Conservation (phyloP, 1,284 basidiomycete species). For the Sporisorium iseilematis-ciliati region DNA sequence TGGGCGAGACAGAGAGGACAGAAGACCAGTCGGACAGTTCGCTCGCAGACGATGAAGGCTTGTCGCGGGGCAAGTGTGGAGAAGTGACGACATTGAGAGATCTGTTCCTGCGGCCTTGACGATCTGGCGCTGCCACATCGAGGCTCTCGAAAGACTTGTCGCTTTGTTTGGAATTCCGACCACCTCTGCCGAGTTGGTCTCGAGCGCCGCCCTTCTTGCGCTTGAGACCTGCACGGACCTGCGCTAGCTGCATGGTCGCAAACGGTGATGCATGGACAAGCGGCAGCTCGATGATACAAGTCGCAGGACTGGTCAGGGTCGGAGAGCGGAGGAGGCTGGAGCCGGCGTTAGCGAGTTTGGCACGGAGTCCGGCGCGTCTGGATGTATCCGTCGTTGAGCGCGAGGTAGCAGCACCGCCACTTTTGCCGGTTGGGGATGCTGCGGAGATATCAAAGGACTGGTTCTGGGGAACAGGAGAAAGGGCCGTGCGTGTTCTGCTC, state of each 20-base stretch:
- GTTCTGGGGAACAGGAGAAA: conserved; percentile 40
- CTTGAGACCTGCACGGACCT: conserved; percentile 43
- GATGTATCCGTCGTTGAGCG: conserved; percentile 1
- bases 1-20: conserved; percentile 34
- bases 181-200: conserved; percentile 13
- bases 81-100: conserved; percentile 30
- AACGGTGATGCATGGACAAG: conserved; percentile 12
- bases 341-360: conserved; percentile 26
- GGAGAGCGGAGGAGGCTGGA: conserved; percentile 23
- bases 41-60: conserved; percentile 41
- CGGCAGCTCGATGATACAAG: conserved; percentile 35
- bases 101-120: conserved; percentile 19
- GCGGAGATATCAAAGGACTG: neutral
- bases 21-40: conserved; percentile 51
- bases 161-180: neutral
- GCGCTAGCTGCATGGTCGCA: conserved; percentile 21
- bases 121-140: neutral
- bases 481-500: conserved; percentile 28
- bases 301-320: conserved; percentile 10
- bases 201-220: conserved; percentile 43
- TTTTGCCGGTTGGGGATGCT: conserved; percentile 2
- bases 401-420: neutral
- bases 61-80: conserved; percentile 36
- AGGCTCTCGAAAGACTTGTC: neutral
- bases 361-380: conserved; percentile 10